Conservation (phyloP, 345 rosid species). For the Kernera saxatilis region DNA sequence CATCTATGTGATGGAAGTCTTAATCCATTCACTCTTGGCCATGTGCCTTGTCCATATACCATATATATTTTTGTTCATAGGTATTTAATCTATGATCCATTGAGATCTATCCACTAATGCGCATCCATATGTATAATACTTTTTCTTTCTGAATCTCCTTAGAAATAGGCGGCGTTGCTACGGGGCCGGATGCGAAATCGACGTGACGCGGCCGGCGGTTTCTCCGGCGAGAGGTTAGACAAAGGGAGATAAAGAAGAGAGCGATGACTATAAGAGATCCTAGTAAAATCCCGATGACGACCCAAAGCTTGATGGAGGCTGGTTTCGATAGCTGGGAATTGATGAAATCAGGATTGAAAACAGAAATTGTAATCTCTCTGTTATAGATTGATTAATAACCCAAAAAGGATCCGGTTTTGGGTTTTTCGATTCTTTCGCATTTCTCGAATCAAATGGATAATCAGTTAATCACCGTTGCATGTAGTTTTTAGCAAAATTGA, state of each 20-base stretch:
- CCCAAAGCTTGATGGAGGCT: conserved; percentile 85
- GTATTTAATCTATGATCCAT: too few species aligned
- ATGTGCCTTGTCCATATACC: too few species aligned
- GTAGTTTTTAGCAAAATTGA: conserved; percentile 6
- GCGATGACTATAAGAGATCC: conserved; percentile 82
- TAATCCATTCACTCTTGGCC: too few species aligned
- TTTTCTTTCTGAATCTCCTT: conserved; percentile 87
- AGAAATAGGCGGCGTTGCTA: conserved; percentile 58
- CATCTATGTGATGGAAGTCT: too few species aligned
- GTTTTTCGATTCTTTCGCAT: conserved; percentile 19
- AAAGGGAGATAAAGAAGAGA: conserved; percentile 82
- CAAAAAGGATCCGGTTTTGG: neutral
- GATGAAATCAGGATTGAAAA: conserved; percentile 60
- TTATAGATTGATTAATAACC: neutral
- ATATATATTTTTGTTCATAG: too few species aligned
- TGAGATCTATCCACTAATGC: too few species aligned
- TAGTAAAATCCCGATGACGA: conserved; percentile 73
- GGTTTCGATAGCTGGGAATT: conserved; percentile 77
- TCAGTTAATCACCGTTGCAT: conserved; percentile 27
- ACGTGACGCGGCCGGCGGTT: conserved; percentile 24
- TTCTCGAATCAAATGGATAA: conserved; percentile 22
- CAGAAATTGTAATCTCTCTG: conserved; percentile 32
- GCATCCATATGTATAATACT: too few species aligned
- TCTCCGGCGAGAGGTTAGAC: conserved; percentile 77
- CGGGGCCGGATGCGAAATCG: conserved; percentile 22